Base-by-base conservation (phyloP, 2,329 filamentous ascomycete genomes). In the Pseudocercospora fijiensis region DNA sequence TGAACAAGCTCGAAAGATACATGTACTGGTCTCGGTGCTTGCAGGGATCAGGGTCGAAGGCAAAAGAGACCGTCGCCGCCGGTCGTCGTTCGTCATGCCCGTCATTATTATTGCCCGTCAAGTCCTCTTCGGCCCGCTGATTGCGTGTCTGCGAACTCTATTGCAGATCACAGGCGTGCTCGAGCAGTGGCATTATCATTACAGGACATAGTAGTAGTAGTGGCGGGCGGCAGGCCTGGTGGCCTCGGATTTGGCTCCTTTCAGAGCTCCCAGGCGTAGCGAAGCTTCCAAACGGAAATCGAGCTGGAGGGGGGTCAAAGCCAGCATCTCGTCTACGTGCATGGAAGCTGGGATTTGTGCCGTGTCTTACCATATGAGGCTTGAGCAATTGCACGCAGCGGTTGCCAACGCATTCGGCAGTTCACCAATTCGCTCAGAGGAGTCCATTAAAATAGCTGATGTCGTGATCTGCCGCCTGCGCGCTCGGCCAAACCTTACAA, bases 121-220 rank as follows among this genome's bases (percentile, higher is more conserved):
- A 60, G 24, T 57, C 28, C 47, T 16, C 22, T 52, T 59, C 61
- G 61, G 62, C 57, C 57, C 57, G 57, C 57, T 58, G 62, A 58
- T 62, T 66, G 62, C 65, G 65, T 62, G 62, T 64, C 55, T 61
- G 18, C 20, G 27, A 63, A 47, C 53, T 27, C 26, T 16, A 59
- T 51, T 22, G 43, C n/a, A n/a, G 11, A 22, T 24, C 53, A 30
- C 18, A 8, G 41, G 26, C 20, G 28, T 24, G 45, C 20, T 37
- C 58, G 30, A 53, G 24, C 49, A 49, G 45, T 49, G 45, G 22
- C 45, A 49, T 24, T 49, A 49, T 10, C 7, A 9, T 49, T 20
- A 8, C 16, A 37, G 8, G 16, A 37, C 33, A 37, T 52, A 28
- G 49, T 52, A 27, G 49, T 16, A 16, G 41, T 18, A n/a, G 16